Base-by-base conservation (phyloP, 352 stramenopile genomes). In the Globisporangium mamillatum region DNA sequence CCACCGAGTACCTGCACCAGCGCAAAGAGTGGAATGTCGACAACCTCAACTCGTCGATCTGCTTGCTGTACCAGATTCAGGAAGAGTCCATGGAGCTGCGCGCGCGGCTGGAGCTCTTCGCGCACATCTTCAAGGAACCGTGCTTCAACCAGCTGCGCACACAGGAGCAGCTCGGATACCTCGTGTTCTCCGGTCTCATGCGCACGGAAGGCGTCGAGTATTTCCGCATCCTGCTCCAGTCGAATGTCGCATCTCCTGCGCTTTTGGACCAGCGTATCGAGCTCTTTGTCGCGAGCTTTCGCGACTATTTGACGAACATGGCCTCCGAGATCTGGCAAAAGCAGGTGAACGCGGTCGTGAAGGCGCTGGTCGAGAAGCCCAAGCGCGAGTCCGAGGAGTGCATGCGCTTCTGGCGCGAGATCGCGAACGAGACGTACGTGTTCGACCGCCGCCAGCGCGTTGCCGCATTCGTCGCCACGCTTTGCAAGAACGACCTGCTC, bases 191-290 rank as follows among this genome's bases (percentile, higher is more conserved):
- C 50, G 86, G 72, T 9, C 68, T 77, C 29, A 80, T 72, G 54
- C 70, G 76, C 27, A 68, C 75, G 5, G 76, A 81, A 36, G 82
- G 75, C 25, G 68, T 92, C 20, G 74, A 85, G 64, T 85, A 73
- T n/a, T 90, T 93, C 56, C 84, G 85, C 29, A 69, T 95, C 59
- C 80, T 95, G 16, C 61, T 96, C 1, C 88, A 96, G 67, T 95
- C 86, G 4, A 90, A 88, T 56, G 81, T 91, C 10, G 79, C 81
- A 22, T 68, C 82, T 12, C 86, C 89, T 0, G 75, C 79, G 46
- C 84, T 81, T 41, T 76, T 96, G 27, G 77, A 95, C 48, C 74
- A 88, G 44, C 75, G 86, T 14, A 80, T 97, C 29, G 83, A 94
- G 50, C 68, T 70, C 3, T 96, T 95, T 67, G 77, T 88, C 38